Base-by-base conservation (phyloP, 2,329 filamentous ascomycete species). In the Talaromyces pinophilus region DNA sequence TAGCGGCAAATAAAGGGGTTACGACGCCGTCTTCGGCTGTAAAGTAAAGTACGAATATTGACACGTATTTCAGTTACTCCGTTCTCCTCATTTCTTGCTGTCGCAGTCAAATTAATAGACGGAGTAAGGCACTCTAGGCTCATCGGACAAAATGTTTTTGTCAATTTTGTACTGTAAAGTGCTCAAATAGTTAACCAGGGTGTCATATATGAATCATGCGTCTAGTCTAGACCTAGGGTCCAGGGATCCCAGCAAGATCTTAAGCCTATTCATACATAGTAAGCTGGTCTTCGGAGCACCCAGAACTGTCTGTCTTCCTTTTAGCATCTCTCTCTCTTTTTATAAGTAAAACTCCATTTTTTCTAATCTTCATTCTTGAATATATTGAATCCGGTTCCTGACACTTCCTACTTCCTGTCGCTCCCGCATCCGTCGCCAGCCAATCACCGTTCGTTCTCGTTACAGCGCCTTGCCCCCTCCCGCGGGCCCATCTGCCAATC, bases 391-490 rank as follows among this genome's bases (percentile, higher is more conserved):
- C 38, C 25, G 30, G 57, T 59, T n/a, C 52, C 54, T 46, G 57
- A 46, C 35, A 19, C 55, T 38, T 44, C 54, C 25, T 25, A 25
- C 3, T 25, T 25, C 25, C 17, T 59, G 28, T n/a, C 30, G 44
- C 44, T 22, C 44, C 48, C 30, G 52, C 52, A 57, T 59, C 54
- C 40, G 54, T 52, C 30, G 19, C 42, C 60, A 22, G 2, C 60
- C 42, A 63, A 54, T 54, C 33, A 40, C 13, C 22, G 35, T 2
- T n/a, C 50, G 50, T 35, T 44, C 25, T 40, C 11, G 46, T 30
- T 17, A 38, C 48, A 33, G n/a, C 38, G 57, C 57, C 44, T 60
- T 60, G 57, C 22, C 57, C 57, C 57, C 57, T 40, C 57, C 57
- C 44, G 44, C 60, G 44, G 33, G 17, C 10, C 33, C 48, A 30